Evolutionary conservation across 345 rosid genomes (phyloP).

Genomic region (Populus euphratica): DNA sequence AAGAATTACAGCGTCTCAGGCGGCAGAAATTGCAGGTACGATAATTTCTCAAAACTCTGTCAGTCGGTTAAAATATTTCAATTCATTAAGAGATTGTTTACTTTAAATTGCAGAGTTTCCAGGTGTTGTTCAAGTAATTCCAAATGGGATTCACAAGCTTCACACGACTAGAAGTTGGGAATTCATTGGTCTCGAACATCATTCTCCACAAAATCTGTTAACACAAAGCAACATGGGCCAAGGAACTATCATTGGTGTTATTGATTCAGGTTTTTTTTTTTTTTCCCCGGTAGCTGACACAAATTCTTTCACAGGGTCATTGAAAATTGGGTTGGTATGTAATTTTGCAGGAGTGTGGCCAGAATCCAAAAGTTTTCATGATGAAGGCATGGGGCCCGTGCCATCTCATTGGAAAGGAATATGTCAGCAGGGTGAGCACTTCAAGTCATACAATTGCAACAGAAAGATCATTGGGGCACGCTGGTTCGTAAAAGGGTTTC

Average conservation of each 20-base stretch:
- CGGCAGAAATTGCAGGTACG: slow-evolving; percentile 40
- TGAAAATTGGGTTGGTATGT: neutral
- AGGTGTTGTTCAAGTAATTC: slow-evolving; percentile 48
- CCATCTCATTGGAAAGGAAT: slow-evolving; percentile 39
- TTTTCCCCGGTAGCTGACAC: neutral
- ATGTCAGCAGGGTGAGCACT: slow-evolving; percentile 32
- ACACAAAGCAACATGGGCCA: slow-evolving; percentile 41
- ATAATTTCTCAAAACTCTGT: neutral
- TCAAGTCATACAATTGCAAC: slow-evolving; percentile 46
- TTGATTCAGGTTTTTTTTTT: slow-evolving; percentile 57
- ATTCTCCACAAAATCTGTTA: slow-evolving; percentile 31
- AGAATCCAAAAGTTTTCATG: slow-evolving; percentile 52
- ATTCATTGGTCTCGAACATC: slow-evolving; percentile 43
- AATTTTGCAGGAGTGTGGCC: slow-evolving; percentile 50
- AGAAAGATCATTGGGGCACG: slow-evolving; percentile 48
- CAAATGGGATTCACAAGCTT: slow-evolving; percentile 43
- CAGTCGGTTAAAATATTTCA: neutral
- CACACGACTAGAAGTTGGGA: slow-evolving; percentile 61
- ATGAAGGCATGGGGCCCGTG: slow-evolving; percentile 25
- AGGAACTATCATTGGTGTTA: slow-evolving; percentile 57
- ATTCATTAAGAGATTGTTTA: neutral
- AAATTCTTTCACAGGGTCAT: neutral
- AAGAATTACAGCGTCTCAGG: slow-evolving; percentile 44
- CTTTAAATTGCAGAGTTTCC: slow-evolving; percentile 38
- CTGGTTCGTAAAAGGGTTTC: slow-evolving; percentile 38